Evolutionary conservation across 2,329 filamentous ascomycete genomes (phyloP).

Genomic region (Fusarium sterilihyphosum): DNA sequence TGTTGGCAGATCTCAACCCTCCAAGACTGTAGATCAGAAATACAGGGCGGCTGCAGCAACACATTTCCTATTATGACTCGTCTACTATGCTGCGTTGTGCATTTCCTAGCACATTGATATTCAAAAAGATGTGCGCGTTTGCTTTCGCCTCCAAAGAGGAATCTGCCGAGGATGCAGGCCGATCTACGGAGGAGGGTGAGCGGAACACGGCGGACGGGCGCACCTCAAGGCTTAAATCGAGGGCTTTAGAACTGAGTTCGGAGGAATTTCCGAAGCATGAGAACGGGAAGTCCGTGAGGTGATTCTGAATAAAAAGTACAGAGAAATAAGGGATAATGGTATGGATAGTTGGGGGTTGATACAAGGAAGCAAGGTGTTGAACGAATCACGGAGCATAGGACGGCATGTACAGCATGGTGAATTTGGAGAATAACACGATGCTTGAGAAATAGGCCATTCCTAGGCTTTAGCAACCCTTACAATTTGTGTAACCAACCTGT

Average conservation of each 20-base stretch:
- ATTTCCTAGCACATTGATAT: slow-evolving; percentile 3
- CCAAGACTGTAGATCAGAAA: slow-evolving; percentile 31
- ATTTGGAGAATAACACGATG: neutral
- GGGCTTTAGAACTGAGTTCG: slow-evolving; percentile 15
- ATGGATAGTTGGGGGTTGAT: neutral
- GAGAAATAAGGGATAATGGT: neutral
- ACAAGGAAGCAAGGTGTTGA: neutral
- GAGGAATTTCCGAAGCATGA: slow-evolving; percentile 26
- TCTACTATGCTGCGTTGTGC: neutral
- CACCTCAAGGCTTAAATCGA: slow-evolving; percentile 1
- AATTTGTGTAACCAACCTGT: neutral
- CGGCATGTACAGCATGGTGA: slow-evolving; percentile 2
- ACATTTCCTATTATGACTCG: slow-evolving; percentile 1
- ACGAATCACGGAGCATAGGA: slow-evolving; percentile 3
- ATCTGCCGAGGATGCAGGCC: slow-evolving; percentile 31
- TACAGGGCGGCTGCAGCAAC: slow-evolving; percentile 26
- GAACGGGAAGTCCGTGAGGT: slow-evolving; percentile 6
- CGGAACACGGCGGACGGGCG: slow-evolving; percentile 10
- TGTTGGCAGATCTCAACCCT: slow-evolving; percentile 33
- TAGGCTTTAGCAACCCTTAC: neutral
- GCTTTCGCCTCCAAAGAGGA: slow-evolving; percentile 26
- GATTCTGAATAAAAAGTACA: slow-evolving; percentile 3
- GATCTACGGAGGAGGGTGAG: slow-evolving; percentile 32
- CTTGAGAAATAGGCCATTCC: neutral
- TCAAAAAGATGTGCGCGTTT: slow-evolving; percentile 27